Percentiles rank a stretch among this genome's conserved stretches.
These are phyloP conservation scores for Mycena alexandri DNA, from an alignment of 768 basidiomycete genomes.

Conservation along the genomic window DNA sequence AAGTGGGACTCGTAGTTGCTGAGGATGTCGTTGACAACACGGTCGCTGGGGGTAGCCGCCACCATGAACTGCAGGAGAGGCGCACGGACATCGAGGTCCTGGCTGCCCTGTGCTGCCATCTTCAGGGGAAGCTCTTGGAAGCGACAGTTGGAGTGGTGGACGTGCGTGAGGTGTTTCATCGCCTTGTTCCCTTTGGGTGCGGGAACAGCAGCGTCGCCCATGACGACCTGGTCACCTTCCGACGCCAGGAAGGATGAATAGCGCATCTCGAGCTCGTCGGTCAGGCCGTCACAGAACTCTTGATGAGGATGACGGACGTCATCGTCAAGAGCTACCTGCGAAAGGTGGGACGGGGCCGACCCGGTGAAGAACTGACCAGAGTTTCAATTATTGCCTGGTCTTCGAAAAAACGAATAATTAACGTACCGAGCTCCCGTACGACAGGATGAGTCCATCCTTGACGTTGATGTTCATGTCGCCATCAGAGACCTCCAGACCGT, in stretches of 20 bases:
- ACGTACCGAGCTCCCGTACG: constrained; percentile 88
- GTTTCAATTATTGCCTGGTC: background rate
- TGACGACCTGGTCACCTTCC: constrained; percentile 51
- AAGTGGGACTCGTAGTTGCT: constrained; percentile 64
- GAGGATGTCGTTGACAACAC: constrained; percentile 62
- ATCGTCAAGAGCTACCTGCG: constrained; percentile 45
- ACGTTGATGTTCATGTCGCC: constrained; percentile 96
- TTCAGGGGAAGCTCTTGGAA: constrained; percentile 56
- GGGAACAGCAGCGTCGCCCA: constrained; percentile 41
- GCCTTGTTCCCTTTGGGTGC: constrained; percentile 23
- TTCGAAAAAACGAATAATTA: background rate
- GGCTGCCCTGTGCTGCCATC: constrained; percentile 44
- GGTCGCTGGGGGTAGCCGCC: constrained; percentile 70
- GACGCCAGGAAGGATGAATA: constrained; percentile 45
- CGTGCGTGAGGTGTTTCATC: constrained; percentile 55
- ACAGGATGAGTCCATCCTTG: constrained; percentile 84
- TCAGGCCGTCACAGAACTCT: constrained; percentile 64
- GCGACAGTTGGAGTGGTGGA: constrained; percentile 71
- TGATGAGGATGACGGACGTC: constrained; percentile 60
- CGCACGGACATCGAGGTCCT: constrained; percentile 58
- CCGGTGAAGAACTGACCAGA: constrained; percentile 81
- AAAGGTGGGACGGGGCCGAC: constrained; percentile 54
- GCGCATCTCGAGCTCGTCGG: constrained; percentile 50
- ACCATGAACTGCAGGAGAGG: constrained; percentile 86
- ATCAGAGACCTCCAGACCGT: constrained; percentile 90